Percentiles rank a stretch among this genome's conserved stretches.
Evolutionary conservation across 2,329 filamentous ascomycete genomes (phyloP).

Genomic region (Onygena corvina): DNA sequence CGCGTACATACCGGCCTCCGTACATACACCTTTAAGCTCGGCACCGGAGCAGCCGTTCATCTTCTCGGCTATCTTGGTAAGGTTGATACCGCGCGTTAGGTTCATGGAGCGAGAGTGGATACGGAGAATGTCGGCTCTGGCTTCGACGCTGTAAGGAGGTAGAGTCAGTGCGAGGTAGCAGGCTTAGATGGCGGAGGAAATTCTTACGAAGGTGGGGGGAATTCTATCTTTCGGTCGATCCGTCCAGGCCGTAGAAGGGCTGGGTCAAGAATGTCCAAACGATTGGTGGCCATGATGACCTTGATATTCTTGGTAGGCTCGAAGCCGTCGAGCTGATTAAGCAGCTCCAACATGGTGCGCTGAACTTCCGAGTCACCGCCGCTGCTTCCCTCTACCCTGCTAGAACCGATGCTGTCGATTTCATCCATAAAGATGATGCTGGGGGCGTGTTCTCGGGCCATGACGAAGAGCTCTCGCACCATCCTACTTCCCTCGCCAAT

Average conservation of each 20-base stretch:
- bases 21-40: conserved; percentile 97
- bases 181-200: conserved; percentile 2
- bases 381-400: conserved; percentile 86
- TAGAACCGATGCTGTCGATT: conserved; percentile 97
- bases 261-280: conserved; percentile 91
- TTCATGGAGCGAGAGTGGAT: conserved; percentile 99
- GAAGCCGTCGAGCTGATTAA: conserved; percentile 97
- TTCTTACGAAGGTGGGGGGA: conserved; percentile 71
- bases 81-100: conserved; percentile 88
- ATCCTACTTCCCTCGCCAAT: conserved; percentile 96
- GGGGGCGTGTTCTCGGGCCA: conserved; percentile 94
- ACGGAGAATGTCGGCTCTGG: conserved; percentile 89
- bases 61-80: conserved; percentile 98
- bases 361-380: conserved; percentile 97
- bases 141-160: conserved; percentile 53
- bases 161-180: conserved; percentile 12
- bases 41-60: conserved; percentile 99
- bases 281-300: conserved; percentile 98
- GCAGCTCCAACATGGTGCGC: conserved; percentile 92
- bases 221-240: conserved; percentile 98
- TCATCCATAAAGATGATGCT: conserved; percentile 99
- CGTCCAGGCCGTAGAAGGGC: conserved; percentile 89
- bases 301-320: conserved; percentile 99
- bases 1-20: conserved; percentile 96
- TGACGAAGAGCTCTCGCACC: conserved; percentile 97